A percentile compares a stretch with the other conserved stretches of the same genome.
phyloP scores from a whole-genome alignment of 2,329 filamentous ascomycete genomes.

The Dactylella cylindrospora region DNA sequence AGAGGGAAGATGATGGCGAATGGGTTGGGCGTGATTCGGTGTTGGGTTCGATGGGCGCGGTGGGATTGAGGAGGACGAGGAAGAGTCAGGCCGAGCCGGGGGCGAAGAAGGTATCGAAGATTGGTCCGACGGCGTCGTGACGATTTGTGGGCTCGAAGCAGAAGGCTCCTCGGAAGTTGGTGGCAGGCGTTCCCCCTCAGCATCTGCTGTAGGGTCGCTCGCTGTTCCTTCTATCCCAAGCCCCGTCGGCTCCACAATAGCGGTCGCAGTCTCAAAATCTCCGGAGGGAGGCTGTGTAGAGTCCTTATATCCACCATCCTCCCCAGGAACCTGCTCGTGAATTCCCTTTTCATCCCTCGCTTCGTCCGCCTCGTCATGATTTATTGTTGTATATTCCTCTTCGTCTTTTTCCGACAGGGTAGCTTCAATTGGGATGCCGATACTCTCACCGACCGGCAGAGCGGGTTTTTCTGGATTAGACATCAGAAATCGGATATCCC shows the following conservation, averaged over 20 bases:
- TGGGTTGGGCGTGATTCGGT: constrained; percentile 16
- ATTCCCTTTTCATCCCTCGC: not conserved
- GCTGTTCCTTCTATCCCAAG: constrained; percentile 1
- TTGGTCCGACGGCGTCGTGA: constrained; percentile 21
- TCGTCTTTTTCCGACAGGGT: constrained; percentile 7
- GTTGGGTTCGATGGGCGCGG: constrained; percentile 24
- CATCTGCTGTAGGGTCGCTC: constrained; percentile 2
- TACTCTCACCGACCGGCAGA: constrained; percentile 29
- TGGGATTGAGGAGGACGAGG: constrained; percentile 33
- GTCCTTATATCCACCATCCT: not conserved
- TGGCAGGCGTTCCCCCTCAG: constrained; percentile 2
- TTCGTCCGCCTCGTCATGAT: constrained; percentile 7
- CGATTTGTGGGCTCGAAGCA: constrained; percentile 29
- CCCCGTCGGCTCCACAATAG: not conserved
- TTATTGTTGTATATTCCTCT: not conserved
- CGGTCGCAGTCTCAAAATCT: not conserved
- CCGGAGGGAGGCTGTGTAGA: not conserved
- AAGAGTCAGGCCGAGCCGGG: constrained; percentile 20
- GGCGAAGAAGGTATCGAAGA: constrained; percentile 31
- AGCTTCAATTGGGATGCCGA: constrained; percentile 18
- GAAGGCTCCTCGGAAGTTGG: constrained; percentile 22
- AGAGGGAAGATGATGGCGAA: constrained; percentile 56
- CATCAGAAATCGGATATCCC: constrained; percentile 28
- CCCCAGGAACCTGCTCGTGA: not conserved
- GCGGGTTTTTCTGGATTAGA: constrained; percentile 29